Evolutionary conservation across 495 filamentous ascomycete genomes (phyloP).

Genomic region (Parathielavia hyrcaniae): DNA sequence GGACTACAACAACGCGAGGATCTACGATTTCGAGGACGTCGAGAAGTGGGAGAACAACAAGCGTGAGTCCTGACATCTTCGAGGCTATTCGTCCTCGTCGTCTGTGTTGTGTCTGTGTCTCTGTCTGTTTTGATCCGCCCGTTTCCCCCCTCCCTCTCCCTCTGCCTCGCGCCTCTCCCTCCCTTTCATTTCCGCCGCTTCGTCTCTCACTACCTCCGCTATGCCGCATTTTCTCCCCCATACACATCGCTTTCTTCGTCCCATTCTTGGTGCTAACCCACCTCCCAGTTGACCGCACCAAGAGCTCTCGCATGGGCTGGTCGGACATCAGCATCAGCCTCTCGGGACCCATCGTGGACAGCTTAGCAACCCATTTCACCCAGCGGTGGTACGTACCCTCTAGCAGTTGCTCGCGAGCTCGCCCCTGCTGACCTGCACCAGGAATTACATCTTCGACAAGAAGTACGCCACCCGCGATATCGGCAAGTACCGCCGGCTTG

Average conservation of each 20-base stretch:
- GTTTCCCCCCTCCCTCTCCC: neutral
- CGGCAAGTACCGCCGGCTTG: conserved; percentile 54
- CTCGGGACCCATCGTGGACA: conserved; percentile 71
- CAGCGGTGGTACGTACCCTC: conserved; percentile 59
- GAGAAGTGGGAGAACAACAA: conserved; percentile 80
- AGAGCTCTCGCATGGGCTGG: conserved; percentile 87
- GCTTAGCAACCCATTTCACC: conserved; percentile 71
- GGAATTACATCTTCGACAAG: conserved; percentile 78
- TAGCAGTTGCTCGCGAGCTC: neutral
- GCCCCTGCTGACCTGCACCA: conserved; percentile 15
- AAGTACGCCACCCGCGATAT: conserved; percentile 70
- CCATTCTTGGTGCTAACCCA: no score
- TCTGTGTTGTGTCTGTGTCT: no score
- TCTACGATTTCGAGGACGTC: conserved; percentile 84
- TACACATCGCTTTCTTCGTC: neutral
- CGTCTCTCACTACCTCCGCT: no score
- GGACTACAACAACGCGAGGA: conserved; percentile 88
- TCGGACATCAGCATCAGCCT: conserved; percentile 80
- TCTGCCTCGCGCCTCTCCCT: neutral
- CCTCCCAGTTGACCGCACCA: conserved; percentile 58
- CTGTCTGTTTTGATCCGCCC: neutral
- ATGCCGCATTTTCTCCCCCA: conserved; percentile 18
- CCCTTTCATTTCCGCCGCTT: neutral
- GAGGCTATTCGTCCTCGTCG: no score
- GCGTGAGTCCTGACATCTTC: conserved; percentile 30